Conservation (phyloP, 306 rosid genomes). For the Quercus berberidifolia region DNA sequence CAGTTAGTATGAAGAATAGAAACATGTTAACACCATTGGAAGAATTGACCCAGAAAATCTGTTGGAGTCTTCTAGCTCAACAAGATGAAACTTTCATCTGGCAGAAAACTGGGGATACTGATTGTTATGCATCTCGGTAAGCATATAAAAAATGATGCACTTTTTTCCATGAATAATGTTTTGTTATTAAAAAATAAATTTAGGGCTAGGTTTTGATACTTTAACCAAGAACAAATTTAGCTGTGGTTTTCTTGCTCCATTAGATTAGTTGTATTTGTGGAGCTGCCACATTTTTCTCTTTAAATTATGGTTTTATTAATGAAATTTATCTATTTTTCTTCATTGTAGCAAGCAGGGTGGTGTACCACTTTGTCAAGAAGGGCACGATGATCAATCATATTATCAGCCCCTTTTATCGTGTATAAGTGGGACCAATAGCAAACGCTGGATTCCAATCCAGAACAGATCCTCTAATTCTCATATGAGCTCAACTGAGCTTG, state of each 20-base stretch:
- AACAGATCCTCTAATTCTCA: slow-evolving; percentile 68
- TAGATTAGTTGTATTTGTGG: slow-evolving; percentile 18
- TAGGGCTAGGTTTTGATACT: not conserved
- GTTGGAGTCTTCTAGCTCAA: slow-evolving; percentile 94
- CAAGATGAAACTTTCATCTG: slow-evolving; percentile 87
- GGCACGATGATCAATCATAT: slow-evolving; percentile 53
- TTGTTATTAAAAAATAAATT: not conserved
- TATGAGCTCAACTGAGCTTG: slow-evolving; percentile 62
- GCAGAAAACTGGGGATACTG: slow-evolving; percentile 79
- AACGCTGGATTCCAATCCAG: slow-evolving; percentile 83
- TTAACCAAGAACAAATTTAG: not conserved
- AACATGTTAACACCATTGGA: slow-evolving; percentile 57
- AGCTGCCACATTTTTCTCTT: slow-evolving; percentile 8
- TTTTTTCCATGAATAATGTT: not conserved
- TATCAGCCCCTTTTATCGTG: slow-evolving; percentile 79
- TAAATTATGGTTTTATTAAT: not conserved
- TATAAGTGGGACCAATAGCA: slow-evolving; percentile 77
- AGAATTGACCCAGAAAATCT: slow-evolving; percentile 63
- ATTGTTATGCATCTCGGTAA: slow-evolving; percentile 82
- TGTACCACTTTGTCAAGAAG: slow-evolving; percentile 71
- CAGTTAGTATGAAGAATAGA: slow-evolving; percentile 47
- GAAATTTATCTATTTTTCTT: slow-evolving; percentile 4
- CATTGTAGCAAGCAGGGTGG: slow-evolving; percentile 55
- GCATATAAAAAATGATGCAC: slow-evolving; percentile 10
- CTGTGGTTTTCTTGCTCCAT: slow-evolving; percentile 27